Conservation (phyloP, 2,329 filamentous ascomycete genomes). For the Aspergillus candidus region DNA sequence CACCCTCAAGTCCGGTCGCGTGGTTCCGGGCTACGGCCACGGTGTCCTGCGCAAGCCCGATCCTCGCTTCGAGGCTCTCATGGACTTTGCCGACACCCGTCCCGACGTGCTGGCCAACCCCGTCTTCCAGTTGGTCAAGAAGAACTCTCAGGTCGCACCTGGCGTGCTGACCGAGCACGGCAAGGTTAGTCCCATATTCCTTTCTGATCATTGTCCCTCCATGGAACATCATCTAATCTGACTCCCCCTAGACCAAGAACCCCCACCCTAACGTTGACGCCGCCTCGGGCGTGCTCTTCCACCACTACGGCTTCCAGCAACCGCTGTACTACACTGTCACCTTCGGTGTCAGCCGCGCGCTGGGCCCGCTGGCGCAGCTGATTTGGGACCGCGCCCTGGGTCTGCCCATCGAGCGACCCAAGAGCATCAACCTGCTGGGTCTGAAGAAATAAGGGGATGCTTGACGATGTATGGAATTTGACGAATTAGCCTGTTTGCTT, state of each 20-base stretch:
- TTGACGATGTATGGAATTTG: too few relatives aligned
- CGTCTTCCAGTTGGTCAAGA: slow-evolving; percentile 88
- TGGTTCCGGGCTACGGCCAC: slow-evolving; percentile 92
- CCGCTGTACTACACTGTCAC: slow-evolving; percentile 85
- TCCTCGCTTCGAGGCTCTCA: slow-evolving; percentile 90
- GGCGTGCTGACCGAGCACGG: slow-evolving; percentile 88
- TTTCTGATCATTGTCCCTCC: too few relatives aligned
- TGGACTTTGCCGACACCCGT: slow-evolving; percentile 84
- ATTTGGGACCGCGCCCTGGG: slow-evolving; percentile 94
- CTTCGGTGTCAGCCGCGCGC: slow-evolving; percentile 60
- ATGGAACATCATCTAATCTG: too few relatives aligned
- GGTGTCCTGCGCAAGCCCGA: slow-evolving; percentile 95
- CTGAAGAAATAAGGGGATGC: slow-evolving; percentile 55
- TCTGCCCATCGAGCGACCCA: slow-evolving; percentile 92
- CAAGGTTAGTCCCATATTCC: too few relatives aligned
- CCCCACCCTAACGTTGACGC: slow-evolving; percentile 97
- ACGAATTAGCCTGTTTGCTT: too few relatives aligned
- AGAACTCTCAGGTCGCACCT: slow-evolving; percentile 87
- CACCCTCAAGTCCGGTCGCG: slow-evolving; percentile 86
- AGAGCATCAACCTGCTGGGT: slow-evolving; percentile 91
- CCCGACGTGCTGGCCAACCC: slow-evolving; percentile 82
- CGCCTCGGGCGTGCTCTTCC: slow-evolving; percentile 87
- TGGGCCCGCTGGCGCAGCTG: slow-evolving; percentile 87
- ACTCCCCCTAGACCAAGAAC: slow-evolving; percentile 70
- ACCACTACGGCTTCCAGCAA: slow-evolving; percentile 97